Evolutionary conservation across 139 green algal genomes (phyloP), one percentile per base, ranked within the genome.

Genomic region (Klebsormidium nitens): DNA sequence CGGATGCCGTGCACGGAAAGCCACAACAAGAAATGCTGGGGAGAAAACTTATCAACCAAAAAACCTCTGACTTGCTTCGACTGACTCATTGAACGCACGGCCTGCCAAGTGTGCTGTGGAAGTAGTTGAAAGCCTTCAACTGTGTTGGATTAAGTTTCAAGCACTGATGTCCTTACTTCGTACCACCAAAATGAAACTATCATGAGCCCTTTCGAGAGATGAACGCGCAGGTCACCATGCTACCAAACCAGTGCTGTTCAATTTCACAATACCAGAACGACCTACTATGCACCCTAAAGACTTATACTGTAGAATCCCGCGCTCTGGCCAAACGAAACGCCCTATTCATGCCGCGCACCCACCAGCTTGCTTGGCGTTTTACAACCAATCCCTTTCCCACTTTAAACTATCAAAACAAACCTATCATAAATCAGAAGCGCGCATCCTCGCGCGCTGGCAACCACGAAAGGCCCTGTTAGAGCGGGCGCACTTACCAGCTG

Each of bases 401-500:
- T 28, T 59, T 26, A 17, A 28, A 2, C 3, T 31, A 23, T 11
- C 5, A n/a, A 1, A 4, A 56, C 3, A 2, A 56, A 3, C n/a
- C n/a, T 11, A 56, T 17, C 5, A 23, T 31, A 23, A 56, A n/a
- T n/a, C 3, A n/a, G 5, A 5, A 64, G 57, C 17, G 17, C 37
- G 39, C 2, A 40, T 31, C 31, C 31, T 19, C 32, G 31, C 28
- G 28, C 56, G 28, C 28, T 26, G 3, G 40, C 62, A 70, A 6
- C 38, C 2, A 59, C 8, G 32, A 42, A 36, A 4, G 23, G 64
- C 4, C 5, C 5, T 6, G n/a, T 36, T 62, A 3, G 63, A 28
- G 59, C 8, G 6, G 14, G 17, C 29, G 57, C 40, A 75, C 40
- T n/a, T 35, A 76, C 61, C 59, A 74, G 32, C 36, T 77, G 61